A percentile compares a stretch with the other conserved stretches of the same genome.
These are phyloP conservation scores for Phytophthora agathidicida DNA, from an alignment of 352 stramenopile species.

Conservation along the genomic window DNA sequence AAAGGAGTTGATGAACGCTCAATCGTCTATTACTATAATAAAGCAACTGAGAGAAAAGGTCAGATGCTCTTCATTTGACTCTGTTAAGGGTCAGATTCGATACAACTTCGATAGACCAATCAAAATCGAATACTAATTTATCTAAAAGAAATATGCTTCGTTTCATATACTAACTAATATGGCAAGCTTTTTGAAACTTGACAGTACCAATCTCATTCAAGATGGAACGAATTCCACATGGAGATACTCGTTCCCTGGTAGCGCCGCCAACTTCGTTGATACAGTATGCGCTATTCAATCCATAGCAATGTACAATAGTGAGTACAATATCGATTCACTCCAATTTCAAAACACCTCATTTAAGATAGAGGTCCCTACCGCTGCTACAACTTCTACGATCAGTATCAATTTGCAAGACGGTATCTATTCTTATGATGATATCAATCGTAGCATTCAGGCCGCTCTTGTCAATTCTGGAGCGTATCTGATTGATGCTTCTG, in stretches of 20 bases:
- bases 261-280: neutral
- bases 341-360: slow-evolving; percentile 3
- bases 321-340: slow-evolving; percentile 9
- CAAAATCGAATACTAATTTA: neutral
- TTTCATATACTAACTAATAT: slow-evolving; percentile 9
- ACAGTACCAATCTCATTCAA: slow-evolving; percentile 12
- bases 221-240: neutral
- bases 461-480: slow-evolving; percentile 10
- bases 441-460: slow-evolving; percentile 11
- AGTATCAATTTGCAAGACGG: slow-evolving; percentile 2
- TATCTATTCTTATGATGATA: slow-evolving; percentile 11
- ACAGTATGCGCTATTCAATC: slow-evolving; percentile 4
- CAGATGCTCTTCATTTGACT: slow-evolving; percentile 14
- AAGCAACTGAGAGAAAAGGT: slow-evolving; percentile 6
- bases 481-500: slow-evolving; percentile 4
- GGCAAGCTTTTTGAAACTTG: slow-evolving; percentile 8
- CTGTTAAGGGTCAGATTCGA: slow-evolving; percentile 14
- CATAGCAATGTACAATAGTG: slow-evolving; percentile 1
- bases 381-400: slow-evolving; percentile 1
- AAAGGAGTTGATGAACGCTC: neutral
- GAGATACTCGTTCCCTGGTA: slow-evolving; percentile 1
- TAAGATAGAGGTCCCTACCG: slow-evolving; percentile 15
- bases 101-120: slow-evolving; percentile 12
- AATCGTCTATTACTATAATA: slow-evolving; percentile 10
- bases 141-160: slow-evolving; percentile 8